A percentile compares a stretch with the other conserved stretches of the same genome.
Evolutionary conservation across 148 eudicot species (phyloP).

Genomic region (Fallopia convolvulus): DNA sequence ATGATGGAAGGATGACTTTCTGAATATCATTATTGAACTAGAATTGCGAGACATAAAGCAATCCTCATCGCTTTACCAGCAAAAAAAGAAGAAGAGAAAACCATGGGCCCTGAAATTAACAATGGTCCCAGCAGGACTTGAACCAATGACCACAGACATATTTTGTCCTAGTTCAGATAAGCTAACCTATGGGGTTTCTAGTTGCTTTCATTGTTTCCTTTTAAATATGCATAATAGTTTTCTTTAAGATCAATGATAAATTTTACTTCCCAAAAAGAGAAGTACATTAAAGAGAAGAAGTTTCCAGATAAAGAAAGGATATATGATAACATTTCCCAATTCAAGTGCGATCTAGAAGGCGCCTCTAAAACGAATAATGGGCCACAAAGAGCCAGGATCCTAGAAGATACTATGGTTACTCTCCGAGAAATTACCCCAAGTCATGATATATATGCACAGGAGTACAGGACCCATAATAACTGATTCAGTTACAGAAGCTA

Average conservation of each 20-base stretch:
- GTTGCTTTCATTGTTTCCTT: background rate
- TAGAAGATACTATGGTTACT: background rate
- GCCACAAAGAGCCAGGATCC: background rate
- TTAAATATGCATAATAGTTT: background rate
- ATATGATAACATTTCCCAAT: background rate
- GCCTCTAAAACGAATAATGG: background rate
- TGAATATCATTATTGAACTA: background rate
- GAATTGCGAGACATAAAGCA: background rate
- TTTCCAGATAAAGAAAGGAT: background rate
- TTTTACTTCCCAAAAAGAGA: background rate
- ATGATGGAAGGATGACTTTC: background rate
- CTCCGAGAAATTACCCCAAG: background rate
- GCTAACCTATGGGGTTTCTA: background rate
- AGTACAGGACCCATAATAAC: background rate
- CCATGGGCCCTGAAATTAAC: too few relatives aligned
- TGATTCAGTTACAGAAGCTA: background rate
- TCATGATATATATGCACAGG: background rate
- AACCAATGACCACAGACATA: too few relatives aligned
- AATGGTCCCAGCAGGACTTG: too few relatives aligned
- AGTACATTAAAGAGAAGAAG: background rate
- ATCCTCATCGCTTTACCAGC: too few relatives aligned
- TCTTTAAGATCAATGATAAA: background rate
- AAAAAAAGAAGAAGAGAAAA: too few relatives aligned
- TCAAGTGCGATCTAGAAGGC: background rate
- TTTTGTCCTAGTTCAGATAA: too few relatives aligned